Evolutionary conservation across 495 filamentous ascomycete genomes (phyloP), one percentile per base, ranked within the genome.

Genomic region (Neurospora sp.): DNA sequence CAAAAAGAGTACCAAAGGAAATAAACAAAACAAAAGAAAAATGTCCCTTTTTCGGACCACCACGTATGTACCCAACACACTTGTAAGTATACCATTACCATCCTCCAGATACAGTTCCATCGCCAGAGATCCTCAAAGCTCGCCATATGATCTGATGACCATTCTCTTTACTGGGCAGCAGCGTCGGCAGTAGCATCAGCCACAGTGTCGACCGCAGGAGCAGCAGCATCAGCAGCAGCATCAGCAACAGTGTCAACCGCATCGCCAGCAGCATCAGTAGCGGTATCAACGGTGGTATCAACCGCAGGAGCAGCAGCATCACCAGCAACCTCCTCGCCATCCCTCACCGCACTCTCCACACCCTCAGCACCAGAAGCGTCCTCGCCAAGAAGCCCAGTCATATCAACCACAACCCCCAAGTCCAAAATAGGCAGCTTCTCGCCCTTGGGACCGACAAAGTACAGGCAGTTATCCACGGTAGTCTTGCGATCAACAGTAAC

Each of bases 341-440:
- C 27, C 27, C 27, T 66, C 4, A 66, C 53, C 27, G 53, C 53
- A 27, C 53, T 66, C 27, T 66, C 53, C 22, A 66, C 53, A 3
- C 20, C 46, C 10, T 20, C n/a, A 14, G 40, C 40, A 40, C 40
- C 40, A 40, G 40, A 40, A 40, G 40, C 40, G 18, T 27, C 53
- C 22, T 27, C 22, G 6, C 82, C 85, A 41, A 80, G 80, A n/a
- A 75, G 74, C 0, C 53, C 53, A 35, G 53, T 66, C 53, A 66
- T 1, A 9, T 46, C 40, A 11, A 31, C 39, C 3, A 40, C 39
- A 22, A 75, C 16, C 0, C 69, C 72, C 8, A 71, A 11, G 14
- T 73, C 31, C 38, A 73, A 40, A 22, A 70, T 40, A 5, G 74
- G 42, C 16, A 76, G 2, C 27, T 66, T 66, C 53, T 66, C 53